These are phyloP conservation scores for Moricandia arvensis DNA, from an alignment of 345 rosid genomes.

Conservation along the genomic window DNA sequence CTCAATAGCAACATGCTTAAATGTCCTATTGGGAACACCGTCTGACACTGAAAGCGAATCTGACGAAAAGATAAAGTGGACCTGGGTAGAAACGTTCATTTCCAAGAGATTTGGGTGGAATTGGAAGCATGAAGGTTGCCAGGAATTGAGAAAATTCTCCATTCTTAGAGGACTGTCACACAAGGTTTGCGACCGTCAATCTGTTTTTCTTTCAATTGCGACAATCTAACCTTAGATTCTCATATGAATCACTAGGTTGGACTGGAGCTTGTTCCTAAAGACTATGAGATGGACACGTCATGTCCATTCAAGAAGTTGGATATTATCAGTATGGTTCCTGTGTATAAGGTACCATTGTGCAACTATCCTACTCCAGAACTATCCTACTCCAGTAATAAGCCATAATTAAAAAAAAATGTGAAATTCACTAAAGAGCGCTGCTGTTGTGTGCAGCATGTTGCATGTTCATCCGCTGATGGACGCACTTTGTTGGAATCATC, in stretches of 20 bases:
- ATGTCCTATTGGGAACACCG: conserved; percentile 69
- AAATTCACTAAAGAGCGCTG: conserved; percentile 16
- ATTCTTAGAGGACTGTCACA: conserved; percentile 92
- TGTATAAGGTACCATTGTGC: conserved; percentile 65
- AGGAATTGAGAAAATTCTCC: conserved; percentile 72
- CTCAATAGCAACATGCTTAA: conserved; percentile 78
- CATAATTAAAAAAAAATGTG: background rate
- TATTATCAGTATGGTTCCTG: conserved; percentile 87
- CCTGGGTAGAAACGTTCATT: conserved; percentile 77
- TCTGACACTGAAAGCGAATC: conserved; percentile 46
- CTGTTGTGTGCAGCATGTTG: conserved; percentile 63
- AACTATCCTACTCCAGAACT: conserved; percentile 2
- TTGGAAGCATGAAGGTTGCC: conserved; percentile 61
- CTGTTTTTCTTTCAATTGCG: background rate
- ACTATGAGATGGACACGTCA: conserved; percentile 81
- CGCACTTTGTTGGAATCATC: conserved; percentile 89
- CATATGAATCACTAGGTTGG: conserved; percentile 63
- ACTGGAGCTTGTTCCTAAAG: conserved; percentile 88
- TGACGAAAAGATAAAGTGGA: conserved; percentile 65
- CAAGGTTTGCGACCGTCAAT: conserved; percentile 52
- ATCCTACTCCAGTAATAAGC: conserved; percentile 7
- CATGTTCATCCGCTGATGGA: conserved; percentile 96
- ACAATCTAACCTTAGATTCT: conserved; percentile 3
- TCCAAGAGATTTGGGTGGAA: conserved; percentile 74
- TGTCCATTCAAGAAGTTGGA: conserved; percentile 74